Percentiles rank a stretch among this genome's conserved stretches.
Conservation (phyloP, 2,329 filamentous ascomycete genomes). For the Exophiala dermatitidis region DNA sequence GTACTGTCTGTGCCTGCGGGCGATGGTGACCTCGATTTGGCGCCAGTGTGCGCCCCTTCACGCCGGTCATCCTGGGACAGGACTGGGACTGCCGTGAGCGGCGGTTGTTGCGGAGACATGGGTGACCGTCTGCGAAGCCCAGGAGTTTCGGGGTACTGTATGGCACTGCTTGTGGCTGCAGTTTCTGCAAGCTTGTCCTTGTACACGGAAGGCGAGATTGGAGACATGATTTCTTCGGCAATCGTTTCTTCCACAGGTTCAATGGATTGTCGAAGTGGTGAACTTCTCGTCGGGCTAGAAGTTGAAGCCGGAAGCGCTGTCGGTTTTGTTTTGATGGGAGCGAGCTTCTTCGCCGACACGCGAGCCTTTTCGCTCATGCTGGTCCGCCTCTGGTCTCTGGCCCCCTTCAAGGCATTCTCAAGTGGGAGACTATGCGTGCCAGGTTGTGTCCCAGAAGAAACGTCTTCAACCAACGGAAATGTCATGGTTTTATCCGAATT, state of each 20-base stretch:
- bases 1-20: background rate
- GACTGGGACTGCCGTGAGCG: background rate
- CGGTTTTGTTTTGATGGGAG: background rate
- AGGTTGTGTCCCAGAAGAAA: too few species aligned
- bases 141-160: conserved; percentile 6
- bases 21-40: background rate
- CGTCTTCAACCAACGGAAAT: too few species aligned
- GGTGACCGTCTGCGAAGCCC: conserved; percentile 4
- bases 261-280: background rate
- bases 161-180: conserved; percentile 6
- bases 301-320: conserved; percentile 25
- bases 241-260: background rate
- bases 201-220: background rate
- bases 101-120: background rate
- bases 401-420: too few species aligned
- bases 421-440: too few species aligned
- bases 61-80: background rate
- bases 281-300: background rate
- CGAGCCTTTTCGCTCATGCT: background rate
- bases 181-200: background rate
- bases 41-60: background rate
- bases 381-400: background rate
- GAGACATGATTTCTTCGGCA: background rate
- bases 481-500: too few species aligned
- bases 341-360: background rate